Base-by-base conservation (phyloP, 2,329 filamentous ascomycete species). In the Nemania sp. region DNA sequence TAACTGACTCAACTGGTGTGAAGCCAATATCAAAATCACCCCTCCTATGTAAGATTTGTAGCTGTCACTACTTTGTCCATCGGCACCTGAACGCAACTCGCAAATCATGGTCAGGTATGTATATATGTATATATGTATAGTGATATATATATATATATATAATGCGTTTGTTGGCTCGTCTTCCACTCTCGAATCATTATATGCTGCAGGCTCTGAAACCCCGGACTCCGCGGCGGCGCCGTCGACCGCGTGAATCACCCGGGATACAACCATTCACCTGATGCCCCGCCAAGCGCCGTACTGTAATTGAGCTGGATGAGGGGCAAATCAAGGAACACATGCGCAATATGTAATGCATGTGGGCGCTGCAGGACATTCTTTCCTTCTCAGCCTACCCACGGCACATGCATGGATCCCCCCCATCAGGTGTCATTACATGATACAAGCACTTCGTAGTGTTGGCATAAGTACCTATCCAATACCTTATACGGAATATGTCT, bases 171-270 rank as follows among this genome's bases (percentile, higher is more conserved):
- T n/a, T n/a, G n/a, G n/a, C n/a, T n/a, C n/a, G n/a, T n/a, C n/a
- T n/a, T n/a, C n/a, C n/a, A n/a, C n/a, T n/a, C n/a, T 46, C 25
- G 10, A 40, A 54, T 18, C 40, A 17, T 34, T 29, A 18, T 25
- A 51, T 56, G 47, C 52, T 47, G 58, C 52, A 60, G 40, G 58
- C 40, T 47, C 58, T 53, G 58, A 60, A 60, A 56, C 52, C 15
- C 52, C 40, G 52, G 56, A 21, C 18, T 45, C 47, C 42, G n/a
- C 42, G 48, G 11, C 29, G 32, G 17, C 45, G 48, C 42, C 15
- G 25, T 12, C 9, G 21, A 15, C 29, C 15, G 35, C 21, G 20
- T 40, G 21, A 42, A 56, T 32, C 35, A 35, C 7, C 43, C 53
- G 34, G 34, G 15, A 21, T 56, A 35, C 45, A 49, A 49, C 34